A percentile compares a stretch with the other conserved stretches of the same genome.
These are phyloP conservation scores for Cenchrus fungigraminus DNA, from an alignment of 176 grass and related monocot genomes.

Conservation along the genomic window DNA sequence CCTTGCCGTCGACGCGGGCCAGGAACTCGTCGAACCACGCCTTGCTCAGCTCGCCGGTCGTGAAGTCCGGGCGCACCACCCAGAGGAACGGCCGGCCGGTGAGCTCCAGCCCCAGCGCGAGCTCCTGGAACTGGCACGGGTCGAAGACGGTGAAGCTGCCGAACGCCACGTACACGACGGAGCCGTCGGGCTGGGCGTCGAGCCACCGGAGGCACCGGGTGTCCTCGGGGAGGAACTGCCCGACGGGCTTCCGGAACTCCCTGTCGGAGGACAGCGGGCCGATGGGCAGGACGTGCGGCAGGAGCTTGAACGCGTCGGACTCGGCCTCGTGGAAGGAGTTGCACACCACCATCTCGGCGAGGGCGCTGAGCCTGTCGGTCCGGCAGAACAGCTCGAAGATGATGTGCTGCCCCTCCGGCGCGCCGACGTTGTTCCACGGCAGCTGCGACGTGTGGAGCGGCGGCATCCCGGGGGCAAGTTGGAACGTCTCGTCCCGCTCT, in stretches of 20 bases:
- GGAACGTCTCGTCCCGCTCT: slow-evolving; percentile 11
- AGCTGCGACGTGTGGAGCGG: slow-evolving; percentile 43
- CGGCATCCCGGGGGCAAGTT: slow-evolving; percentile 40
- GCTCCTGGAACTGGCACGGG: slow-evolving; percentile 42
- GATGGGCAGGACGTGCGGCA: slow-evolving; percentile 32
- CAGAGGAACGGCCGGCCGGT: slow-evolving; percentile 41
- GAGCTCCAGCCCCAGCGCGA: slow-evolving; percentile 42
- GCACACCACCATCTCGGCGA: slow-evolving; percentile 38
- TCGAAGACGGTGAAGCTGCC: slow-evolving; percentile 53
- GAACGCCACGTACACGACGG: slow-evolving; percentile 59
- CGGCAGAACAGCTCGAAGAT: slow-evolving; percentile 11
- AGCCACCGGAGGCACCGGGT: slow-evolving; percentile 38
- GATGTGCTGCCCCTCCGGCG: background rate
- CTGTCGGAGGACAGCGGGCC: slow-evolving; percentile 25
- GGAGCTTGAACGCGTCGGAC: background rate
- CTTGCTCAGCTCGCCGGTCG: background rate
- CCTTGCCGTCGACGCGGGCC: slow-evolving; percentile 17
- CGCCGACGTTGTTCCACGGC: slow-evolving; percentile 39
- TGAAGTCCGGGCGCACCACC: slow-evolving; percentile 47
- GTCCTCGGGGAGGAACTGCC: slow-evolving; percentile 46
- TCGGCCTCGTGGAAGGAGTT: slow-evolving; percentile 45
- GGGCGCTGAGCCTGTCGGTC: background rate
- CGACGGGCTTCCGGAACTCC: background rate
- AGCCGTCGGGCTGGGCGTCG: slow-evolving; percentile 40
- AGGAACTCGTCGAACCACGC: slow-evolving; percentile 40